Percentiles rank a stretch among this genome's conserved stretches.
phyloP scores from a whole-genome alignment of 108 stramenopile species.

The Cyclotella baltica region DNA sequence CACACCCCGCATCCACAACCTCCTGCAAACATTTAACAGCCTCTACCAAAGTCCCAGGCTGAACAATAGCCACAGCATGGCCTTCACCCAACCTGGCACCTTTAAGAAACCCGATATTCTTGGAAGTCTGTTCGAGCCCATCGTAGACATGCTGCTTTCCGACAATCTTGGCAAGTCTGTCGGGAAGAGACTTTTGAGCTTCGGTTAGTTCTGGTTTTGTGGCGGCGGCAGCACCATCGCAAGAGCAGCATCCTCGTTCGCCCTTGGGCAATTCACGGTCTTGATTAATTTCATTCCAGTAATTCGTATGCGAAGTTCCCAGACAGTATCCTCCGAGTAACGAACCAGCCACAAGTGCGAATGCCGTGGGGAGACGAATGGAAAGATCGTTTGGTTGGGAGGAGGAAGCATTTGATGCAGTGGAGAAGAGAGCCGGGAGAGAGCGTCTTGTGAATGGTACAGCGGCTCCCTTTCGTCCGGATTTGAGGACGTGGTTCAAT shows the following conservation, averaged over 20 bases:
- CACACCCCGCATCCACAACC: conserved; percentile 76
- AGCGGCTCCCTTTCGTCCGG: not conserved
- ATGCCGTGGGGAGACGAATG: conserved; percentile 19
- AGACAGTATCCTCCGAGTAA: conserved; percentile 41
- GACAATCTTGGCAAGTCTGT: conserved; percentile 64
- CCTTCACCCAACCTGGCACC: conserved; percentile 76
- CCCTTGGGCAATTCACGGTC: conserved; percentile 52
- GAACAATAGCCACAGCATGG: conserved; percentile 71
- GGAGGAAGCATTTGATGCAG: not conserved
- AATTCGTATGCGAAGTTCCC: conserved; percentile 33
- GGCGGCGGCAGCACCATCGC: conserved; percentile 8
- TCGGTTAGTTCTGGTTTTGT: conserved; percentile 46
- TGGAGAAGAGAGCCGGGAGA: not conserved
- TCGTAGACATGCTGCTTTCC: conserved; percentile 68
- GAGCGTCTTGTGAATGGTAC: not conserved
- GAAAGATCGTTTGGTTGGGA: not conserved
- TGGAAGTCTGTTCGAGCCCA: conserved; percentile 43
- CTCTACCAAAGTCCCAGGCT: conserved; percentile 65
- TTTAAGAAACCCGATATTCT: conserved; percentile 65
- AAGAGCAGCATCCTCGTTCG: conserved; percentile 55
- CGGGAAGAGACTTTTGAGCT: conserved; percentile 54
- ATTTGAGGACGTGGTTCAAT: not conserved
- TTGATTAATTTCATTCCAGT: conserved; percentile 22
- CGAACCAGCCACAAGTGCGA: conserved; percentile 29
- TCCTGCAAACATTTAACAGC: conserved; percentile 65